These are phyloP conservation scores for Rhodotorula toruloides DNA, from an alignment of 768 basidiomycete genomes.

Conservation along the genomic window DNA sequence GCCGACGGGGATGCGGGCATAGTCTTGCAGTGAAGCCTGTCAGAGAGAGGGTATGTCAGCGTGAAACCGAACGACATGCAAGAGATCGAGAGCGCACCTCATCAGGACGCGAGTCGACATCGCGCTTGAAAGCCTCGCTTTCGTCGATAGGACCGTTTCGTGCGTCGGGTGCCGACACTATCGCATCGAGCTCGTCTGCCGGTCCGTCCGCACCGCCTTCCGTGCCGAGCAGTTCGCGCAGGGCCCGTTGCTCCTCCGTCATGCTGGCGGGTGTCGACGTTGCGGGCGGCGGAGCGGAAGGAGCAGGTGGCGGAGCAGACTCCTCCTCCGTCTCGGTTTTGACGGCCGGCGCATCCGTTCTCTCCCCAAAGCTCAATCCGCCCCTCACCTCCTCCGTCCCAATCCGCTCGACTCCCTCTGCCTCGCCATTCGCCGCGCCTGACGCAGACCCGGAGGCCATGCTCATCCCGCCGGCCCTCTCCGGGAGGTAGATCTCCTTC, in stretches of 20 bases:
- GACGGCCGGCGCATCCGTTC: too few species aligned
- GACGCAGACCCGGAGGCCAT: constrained; percentile 49
- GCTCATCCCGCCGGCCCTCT: constrained; percentile 47
- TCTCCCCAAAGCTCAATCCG: too few species aligned
- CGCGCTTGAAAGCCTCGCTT: constrained; percentile 69
- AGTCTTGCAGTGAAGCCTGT: constrained; percentile 70
- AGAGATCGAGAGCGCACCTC: constrained; percentile 30
- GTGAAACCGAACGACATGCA: background rate
- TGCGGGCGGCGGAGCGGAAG: background rate
- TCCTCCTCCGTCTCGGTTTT: constrained; percentile 35
- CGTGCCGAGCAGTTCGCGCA: constrained; percentile 68
- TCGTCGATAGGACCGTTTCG: constrained; percentile 44
- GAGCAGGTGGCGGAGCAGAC: background rate
- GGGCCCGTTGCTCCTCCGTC: constrained; percentile 63
- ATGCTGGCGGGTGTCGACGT: constrained; percentile 52
- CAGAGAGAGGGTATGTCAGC: background rate
- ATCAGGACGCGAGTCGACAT: constrained; percentile 63
- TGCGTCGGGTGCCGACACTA: constrained; percentile 50
- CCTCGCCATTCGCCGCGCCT: constrained; percentile 65
- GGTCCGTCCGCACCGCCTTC: constrained; percentile 48
- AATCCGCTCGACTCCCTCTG: constrained; percentile 64
- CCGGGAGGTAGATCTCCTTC: constrained; percentile 60
- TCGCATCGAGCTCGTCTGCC: constrained; percentile 56
- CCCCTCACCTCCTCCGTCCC: constrained; percentile 61
- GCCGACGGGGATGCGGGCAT: constrained; percentile 80